Conservation (phyloP, 1,284 basidiomycete genomes). For the Ustilago trichophora region DNA sequence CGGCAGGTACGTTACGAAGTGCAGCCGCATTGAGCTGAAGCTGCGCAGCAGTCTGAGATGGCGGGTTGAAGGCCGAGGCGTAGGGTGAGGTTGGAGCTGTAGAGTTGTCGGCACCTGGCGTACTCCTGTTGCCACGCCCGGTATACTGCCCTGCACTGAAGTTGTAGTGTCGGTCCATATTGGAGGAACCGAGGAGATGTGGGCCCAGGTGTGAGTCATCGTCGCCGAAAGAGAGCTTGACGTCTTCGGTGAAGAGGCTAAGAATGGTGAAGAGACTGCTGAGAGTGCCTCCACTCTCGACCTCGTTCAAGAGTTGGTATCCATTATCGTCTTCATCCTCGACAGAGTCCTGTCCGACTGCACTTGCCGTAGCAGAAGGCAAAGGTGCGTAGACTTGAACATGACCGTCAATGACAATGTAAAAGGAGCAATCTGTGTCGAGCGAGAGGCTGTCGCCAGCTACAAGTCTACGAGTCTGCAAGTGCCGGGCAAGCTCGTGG, state of each 20-base stretch:
- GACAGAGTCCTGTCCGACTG: slow-evolving; percentile 12
- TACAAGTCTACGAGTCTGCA: slow-evolving; percentile 63
- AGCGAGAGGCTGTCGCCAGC: slow-evolving; percentile 63
- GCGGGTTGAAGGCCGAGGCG: slow-evolving; percentile 39
- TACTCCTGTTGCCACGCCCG: slow-evolving; percentile 3
- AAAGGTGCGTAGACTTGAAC: slow-evolving; percentile 65
- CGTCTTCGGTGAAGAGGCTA: slow-evolving; percentile 93
- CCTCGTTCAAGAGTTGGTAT: slow-evolving; percentile 65
- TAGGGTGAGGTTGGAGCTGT: slow-evolving; percentile 37
- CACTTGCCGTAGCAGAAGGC: slow-evolving; percentile 21
- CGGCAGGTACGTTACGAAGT: slow-evolving; percentile 50
- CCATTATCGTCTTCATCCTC: slow-evolving; percentile 58
- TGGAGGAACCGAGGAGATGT: slow-evolving; percentile 1
- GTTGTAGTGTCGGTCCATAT: slow-evolving; percentile 22
- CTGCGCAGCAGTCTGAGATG: slow-evolving; percentile 42
- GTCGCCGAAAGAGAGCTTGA: slow-evolving; percentile 76
- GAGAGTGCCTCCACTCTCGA: slow-evolving; percentile 74
- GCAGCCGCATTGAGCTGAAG: slow-evolving; percentile 54
- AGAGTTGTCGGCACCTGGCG: slow-evolving; percentile 11
- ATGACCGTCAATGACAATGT: slow-evolving; percentile 65
- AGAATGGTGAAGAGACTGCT: slow-evolving; percentile 96
- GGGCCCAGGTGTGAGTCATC: slow-evolving; percentile 21
- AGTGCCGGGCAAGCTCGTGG: slow-evolving; percentile 64
- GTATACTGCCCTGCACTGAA: not conserved
- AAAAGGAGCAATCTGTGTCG: slow-evolving; percentile 63